Evolutionary conservation across 345 rosid species (phyloP).

Genomic region (Bruguiera sexangula): DNA sequence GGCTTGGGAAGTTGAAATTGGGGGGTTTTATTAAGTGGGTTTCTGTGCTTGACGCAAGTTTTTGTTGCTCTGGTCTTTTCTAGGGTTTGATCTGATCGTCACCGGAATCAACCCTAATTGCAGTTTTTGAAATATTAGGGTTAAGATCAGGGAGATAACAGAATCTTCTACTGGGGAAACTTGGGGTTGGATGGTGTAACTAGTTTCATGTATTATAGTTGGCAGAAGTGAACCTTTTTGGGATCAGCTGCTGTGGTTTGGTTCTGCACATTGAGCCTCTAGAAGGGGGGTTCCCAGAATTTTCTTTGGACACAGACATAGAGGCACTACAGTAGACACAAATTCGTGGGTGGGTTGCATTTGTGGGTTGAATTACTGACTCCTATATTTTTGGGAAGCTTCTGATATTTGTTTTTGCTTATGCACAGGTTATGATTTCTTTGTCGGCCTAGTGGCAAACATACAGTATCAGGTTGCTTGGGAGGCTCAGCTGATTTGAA

Average conservation of each 20-base stretch:
- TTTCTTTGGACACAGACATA: neutral
- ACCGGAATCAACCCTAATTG: constrained; percentile 40
- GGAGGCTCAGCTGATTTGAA: constrained; percentile 17
- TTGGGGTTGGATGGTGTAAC: constrained; percentile 23
- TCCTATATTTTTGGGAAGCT: constrained; percentile 20
- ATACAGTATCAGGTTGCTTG: constrained; percentile 1
- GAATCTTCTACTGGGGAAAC: constrained; percentile 19
- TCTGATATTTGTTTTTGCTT: constrained; percentile 29
- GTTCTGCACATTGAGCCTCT: constrained; percentile 25
- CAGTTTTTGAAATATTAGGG: constrained; percentile 37
- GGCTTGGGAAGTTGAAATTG: constrained; percentile 18
- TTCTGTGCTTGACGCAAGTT: constrained; percentile 20
- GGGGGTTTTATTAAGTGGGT: constrained; percentile 18
- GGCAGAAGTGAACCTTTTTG: constrained; percentile 18
- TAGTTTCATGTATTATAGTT: constrained; percentile 1
- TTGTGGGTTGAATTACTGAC: constrained; percentile 15
- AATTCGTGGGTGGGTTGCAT: constrained; percentile 17
- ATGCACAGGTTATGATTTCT: constrained; percentile 29
- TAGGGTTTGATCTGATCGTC: constrained; percentile 50
- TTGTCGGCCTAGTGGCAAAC: constrained; percentile 10
- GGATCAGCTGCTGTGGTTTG: constrained; percentile 21
- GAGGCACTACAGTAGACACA: constrained; percentile 4
- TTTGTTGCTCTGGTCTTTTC: constrained; percentile 20
- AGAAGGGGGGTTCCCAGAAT: constrained; percentile 12
- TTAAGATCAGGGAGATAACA: constrained; percentile 22